Conservation (phyloP, 805 yeast genomes). For the Barnettozyma wickerhamii region DNA sequence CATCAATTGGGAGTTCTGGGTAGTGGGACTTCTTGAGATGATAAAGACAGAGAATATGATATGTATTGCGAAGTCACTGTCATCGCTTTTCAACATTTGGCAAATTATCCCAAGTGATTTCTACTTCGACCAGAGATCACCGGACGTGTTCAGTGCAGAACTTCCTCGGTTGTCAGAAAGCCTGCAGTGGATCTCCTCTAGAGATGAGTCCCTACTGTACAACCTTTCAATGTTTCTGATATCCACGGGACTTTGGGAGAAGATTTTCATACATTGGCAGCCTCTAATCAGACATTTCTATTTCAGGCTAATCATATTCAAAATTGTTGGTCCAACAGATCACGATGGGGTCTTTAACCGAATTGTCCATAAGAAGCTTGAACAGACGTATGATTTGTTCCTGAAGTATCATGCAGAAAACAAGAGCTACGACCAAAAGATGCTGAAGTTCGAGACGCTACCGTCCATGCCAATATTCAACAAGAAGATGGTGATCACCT, state of each 20-base stretch:
- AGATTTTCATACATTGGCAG: constrained; percentile 72
- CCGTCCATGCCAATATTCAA: constrained; percentile 41
- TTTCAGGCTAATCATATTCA: constrained; percentile 63
- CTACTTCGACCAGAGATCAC: constrained; percentile 1
- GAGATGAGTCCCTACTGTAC: constrained; percentile 39
- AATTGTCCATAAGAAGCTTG: constrained; percentile 3
- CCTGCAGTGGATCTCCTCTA: constrained; percentile 36
- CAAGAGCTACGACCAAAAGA: not conserved
- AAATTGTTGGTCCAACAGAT: constrained; percentile 30
- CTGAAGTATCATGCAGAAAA: not conserved
- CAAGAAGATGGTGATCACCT: constrained; percentile 42
- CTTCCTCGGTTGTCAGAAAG: constrained; percentile 1
- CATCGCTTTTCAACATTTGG: constrained; percentile 73
- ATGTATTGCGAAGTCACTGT: constrained; percentile 56
- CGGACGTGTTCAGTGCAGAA: constrained; percentile 1
- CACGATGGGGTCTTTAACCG: constrained; percentile 2
- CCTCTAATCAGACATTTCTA: constrained; percentile 72
- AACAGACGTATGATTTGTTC: constrained; percentile 7
- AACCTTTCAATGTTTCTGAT: constrained; percentile 54
- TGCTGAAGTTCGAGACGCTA: constrained; percentile 9
- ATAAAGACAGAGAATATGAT: constrained; percentile 59
- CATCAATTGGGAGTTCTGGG: constrained; percentile 74
- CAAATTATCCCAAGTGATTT: constrained; percentile 48
- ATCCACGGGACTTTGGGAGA: constrained; percentile 44
- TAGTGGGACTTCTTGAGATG: constrained; percentile 53